These are phyloP conservation scores for Oryza glumipatula DNA, from an alignment of 176 grass and related monocot genomes.

Conservation along the genomic window DNA sequence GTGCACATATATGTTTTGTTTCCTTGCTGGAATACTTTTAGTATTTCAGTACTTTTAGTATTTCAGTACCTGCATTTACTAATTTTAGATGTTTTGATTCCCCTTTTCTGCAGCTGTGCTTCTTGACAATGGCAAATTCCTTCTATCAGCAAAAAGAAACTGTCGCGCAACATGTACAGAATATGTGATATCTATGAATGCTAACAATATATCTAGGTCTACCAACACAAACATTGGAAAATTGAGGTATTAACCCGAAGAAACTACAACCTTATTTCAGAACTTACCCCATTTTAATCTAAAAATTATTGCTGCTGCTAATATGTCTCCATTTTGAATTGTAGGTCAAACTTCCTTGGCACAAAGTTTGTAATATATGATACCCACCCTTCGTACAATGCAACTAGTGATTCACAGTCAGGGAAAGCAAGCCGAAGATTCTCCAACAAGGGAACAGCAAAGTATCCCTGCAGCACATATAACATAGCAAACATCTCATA, in stretches of 20 bases:
- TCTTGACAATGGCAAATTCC: constrained; percentile 84
- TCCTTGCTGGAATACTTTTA: constrained; percentile 14
- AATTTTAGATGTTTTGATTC: constrained; percentile 26
- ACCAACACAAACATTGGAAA: constrained; percentile 78
- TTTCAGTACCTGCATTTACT: constrained; percentile 10
- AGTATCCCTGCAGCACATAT: constrained; percentile 57
- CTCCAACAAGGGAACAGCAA: constrained; percentile 59
- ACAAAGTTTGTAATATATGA: constrained; percentile 87
- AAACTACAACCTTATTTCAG: constrained; percentile 21
- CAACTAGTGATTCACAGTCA: constrained; percentile 33
- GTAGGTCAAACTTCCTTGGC: constrained; percentile 85
- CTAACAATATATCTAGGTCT: constrained; percentile 63
- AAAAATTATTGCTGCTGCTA: constrained; percentile 21
- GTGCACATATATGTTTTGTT: constrained; percentile 6
- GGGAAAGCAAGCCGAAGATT: constrained; percentile 65
- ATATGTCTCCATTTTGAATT: constrained; percentile 35
- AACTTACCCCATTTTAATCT: constrained; percentile 34
- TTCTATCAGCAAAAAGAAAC: constrained; percentile 88
- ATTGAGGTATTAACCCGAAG: constrained; percentile 54
- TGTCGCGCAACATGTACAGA: constrained; percentile 72
- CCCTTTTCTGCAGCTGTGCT: constrained; percentile 61
- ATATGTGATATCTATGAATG: constrained; percentile 77
- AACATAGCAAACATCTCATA: constrained; percentile 73
- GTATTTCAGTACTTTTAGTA: constrained; percentile 25
- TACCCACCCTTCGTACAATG: constrained; percentile 50